phyloP scores from a whole-genome alignment of 495 filamentous ascomycete genomes.

The Penicillium salamii region DNA sequence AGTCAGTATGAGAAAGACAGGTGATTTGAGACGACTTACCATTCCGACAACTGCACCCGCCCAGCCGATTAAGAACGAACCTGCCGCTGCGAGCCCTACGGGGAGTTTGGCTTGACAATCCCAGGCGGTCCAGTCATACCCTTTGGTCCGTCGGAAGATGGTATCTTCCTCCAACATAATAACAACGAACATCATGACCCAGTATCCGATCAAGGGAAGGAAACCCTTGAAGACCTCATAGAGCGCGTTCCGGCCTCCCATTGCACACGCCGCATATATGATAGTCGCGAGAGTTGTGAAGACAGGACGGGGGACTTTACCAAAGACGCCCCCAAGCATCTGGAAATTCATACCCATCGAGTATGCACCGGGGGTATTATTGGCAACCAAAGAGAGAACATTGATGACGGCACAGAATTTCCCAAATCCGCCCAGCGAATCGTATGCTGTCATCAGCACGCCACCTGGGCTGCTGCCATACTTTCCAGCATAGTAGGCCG shows the following conservation, averaged over 20 bases:
- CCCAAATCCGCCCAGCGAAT: conserved; percentile 61
- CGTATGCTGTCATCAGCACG: conserved; percentile 63
- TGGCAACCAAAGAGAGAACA: conserved; percentile 65
- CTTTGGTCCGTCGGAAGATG: conserved; percentile 34
- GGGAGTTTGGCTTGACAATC: conserved; percentile 40
- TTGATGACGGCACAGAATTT: conserved; percentile 68
- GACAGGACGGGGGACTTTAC: conserved; percentile 65
- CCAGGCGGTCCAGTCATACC: conserved; percentile 50
- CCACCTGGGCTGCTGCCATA: conserved; percentile 60
- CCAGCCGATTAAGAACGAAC: conserved; percentile 49
- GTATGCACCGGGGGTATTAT: conserved; percentile 68
- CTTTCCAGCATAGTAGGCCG: conserved; percentile 50
- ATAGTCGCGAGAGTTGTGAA: conserved; percentile 49
- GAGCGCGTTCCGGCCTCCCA: conserved; percentile 47
- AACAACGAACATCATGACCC: conserved; percentile 45
- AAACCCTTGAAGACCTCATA: conserved; percentile 49
- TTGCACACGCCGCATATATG: conserved; percentile 44
- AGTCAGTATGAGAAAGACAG: neutral
- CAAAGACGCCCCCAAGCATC: conserved; percentile 60
- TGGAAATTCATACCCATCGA: conserved; percentile 74
- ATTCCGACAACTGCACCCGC: conserved; percentile 49
- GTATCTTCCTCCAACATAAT: conserved; percentile 44
- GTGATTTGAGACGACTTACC: conserved; percentile 23
- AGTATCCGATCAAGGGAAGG: conserved; percentile 50
- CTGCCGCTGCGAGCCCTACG: conserved; percentile 43